Percentiles rank a stretch among this genome's conserved stretches.
Conservation (phyloP, 2,329 filamentous ascomycete genomes). For the Verticillium dahliae region DNA sequence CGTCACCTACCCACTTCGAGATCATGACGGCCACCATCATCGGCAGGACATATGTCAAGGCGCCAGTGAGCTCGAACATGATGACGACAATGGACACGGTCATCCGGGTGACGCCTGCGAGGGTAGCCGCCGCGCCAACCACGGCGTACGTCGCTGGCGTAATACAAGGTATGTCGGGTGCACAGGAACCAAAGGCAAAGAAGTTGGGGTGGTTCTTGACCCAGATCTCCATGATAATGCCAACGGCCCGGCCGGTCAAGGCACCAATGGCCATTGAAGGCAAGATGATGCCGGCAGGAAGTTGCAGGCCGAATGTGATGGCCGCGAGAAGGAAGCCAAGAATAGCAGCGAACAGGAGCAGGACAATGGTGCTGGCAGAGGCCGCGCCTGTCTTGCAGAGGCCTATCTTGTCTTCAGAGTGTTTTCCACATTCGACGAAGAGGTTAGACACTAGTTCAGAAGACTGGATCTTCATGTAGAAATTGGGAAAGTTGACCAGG, state of each 20-base stretch:
- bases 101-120: conserved; percentile 90
- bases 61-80: conserved; percentile 97
- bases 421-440: conserved; percentile 81
- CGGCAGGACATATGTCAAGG: conserved; percentile 89
- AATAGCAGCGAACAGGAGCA: conserved; percentile 74
- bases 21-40: conserved; percentile 99
- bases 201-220: conserved; percentile 72
- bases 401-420: conserved; percentile 79
- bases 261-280: conserved; percentile 96
- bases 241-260: conserved; percentile 79
- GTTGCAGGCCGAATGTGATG: conserved; percentile 87
- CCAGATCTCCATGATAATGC: conserved; percentile 84
- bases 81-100: conserved; percentile 98
- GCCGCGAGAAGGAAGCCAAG: conserved; percentile 81
- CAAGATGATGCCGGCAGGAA: conserved; percentile 91
- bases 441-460: conserved; percentile 88
- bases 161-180: conserved; percentile 80
- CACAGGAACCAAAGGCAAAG: conserved; percentile 72
- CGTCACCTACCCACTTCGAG: conserved; percentile 96
- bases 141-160: conserved; percentile 96
- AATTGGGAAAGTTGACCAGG: conserved; percentile 88
- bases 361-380: conserved; percentile 72
- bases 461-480: conserved; percentile 90
- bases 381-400: conserved; percentile 84
- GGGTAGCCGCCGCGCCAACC: conserved; percentile 88